Conservation (phyloP, 108 stramenopile species). For the Pseudonitzschia multistriata region DNA sequence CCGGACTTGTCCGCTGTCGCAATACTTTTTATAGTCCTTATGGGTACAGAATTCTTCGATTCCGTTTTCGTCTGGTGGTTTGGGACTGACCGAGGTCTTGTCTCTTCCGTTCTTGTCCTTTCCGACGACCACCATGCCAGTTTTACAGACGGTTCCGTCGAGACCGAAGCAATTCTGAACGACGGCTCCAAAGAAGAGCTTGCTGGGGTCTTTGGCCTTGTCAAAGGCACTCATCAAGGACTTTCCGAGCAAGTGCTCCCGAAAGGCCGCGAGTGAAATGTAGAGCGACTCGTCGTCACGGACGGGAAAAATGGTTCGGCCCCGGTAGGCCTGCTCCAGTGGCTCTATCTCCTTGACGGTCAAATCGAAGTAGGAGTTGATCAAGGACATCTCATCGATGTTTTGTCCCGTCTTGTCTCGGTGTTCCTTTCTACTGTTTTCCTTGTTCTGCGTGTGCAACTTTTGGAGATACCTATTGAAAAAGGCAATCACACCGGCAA, state of each 20-base stretch:
- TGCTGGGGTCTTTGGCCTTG: conserved; percentile 68
- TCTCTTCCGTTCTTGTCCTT: conserved; percentile 43
- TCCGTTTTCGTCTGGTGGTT: conserved; percentile 65
- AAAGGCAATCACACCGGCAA: conserved; percentile 20
- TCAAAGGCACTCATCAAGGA: conserved; percentile 78
- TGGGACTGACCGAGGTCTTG: conserved; percentile 34
- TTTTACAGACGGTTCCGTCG: conserved; percentile 1
- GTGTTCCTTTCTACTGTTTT: background rate
- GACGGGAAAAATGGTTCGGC: background rate
- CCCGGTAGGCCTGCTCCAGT: conserved; percentile 12
- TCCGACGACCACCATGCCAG: conserved; percentile 49
- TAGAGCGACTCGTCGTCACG: conserved; percentile 50
- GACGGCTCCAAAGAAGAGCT: conserved; percentile 80
- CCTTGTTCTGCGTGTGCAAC: background rate
- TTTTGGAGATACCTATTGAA: conserved; percentile 6
- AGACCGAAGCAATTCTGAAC: conserved; percentile 87
- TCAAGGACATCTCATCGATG: background rate
- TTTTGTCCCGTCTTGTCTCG: conserved; percentile 1
- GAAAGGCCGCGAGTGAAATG: conserved; percentile 80
- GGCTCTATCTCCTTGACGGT: conserved; percentile 10
- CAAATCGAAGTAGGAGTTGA: conserved; percentile 11
- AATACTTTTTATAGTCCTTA: conserved; percentile 35
- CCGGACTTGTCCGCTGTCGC: conserved; percentile 66
- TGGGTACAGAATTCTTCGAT: conserved; percentile 63
- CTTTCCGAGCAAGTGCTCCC: conserved; percentile 77